A percentile compares a stretch with the other conserved stretches of the same genome.
phyloP scores from a whole-genome alignment of 1,284 basidiomycete species.

The Tetrapyrgos nigripes region DNA sequence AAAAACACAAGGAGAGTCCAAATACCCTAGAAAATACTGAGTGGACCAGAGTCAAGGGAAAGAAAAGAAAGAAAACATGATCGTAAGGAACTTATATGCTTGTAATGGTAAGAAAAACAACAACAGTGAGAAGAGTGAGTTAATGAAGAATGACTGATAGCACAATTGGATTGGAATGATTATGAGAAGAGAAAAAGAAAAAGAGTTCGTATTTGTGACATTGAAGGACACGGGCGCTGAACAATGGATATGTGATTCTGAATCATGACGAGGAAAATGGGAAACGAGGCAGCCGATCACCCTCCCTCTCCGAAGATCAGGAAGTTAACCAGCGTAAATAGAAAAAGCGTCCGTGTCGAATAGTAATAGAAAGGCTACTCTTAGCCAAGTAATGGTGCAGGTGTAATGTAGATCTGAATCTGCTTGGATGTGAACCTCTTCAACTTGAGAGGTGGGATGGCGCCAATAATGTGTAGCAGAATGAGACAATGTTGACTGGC shows the following conservation, averaged over 20 bases:
- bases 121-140: background rate
- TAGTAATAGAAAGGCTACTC: constrained; percentile 19
- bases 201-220: constrained; percentile 1
- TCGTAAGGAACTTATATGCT: constrained; percentile 26
- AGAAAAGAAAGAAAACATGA: constrained; percentile 25
- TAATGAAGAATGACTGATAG: constrained; percentile 1
- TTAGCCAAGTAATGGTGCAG: constrained; percentile 11
- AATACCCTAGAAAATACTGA: no score
- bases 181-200: background rate
- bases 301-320: constrained; percentile 25
- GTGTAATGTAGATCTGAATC: constrained; percentile 11
- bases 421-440: constrained; percentile 11
- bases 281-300: constrained; percentile 38
- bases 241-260: constrained; percentile 19
- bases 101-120: background rate
- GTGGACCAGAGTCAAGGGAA: constrained; percentile 25
- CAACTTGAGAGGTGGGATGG: background rate
- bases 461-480: constrained; percentile 4
- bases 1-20: constrained; percentile 40
- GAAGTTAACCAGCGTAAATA: constrained; percentile 48
- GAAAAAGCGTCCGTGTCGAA: constrained; percentile 74
- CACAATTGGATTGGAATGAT: constrained; percentile 8
- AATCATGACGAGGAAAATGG: constrained; percentile 23
- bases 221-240: constrained; percentile 41
- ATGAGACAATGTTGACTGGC: constrained; percentile 13